Percentiles rank a stretch among this genome's conserved stretches.
phyloP scores from a whole-genome alignment of 805 yeast genomes.

The Candida yuanshanica region DNA sequence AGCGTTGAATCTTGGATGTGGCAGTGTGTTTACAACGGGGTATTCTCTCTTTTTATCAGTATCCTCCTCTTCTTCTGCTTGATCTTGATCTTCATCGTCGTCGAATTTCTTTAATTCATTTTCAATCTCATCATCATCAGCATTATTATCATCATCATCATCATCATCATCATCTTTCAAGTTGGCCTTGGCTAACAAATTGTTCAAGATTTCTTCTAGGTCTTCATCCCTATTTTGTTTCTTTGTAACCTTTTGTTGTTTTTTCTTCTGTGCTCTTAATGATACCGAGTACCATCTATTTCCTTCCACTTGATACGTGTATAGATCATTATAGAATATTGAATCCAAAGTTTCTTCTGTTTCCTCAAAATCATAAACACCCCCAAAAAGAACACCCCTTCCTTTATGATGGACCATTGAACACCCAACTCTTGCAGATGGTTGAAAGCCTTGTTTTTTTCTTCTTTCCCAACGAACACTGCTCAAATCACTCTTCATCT shows the following conservation, averaged over 20 bases:
- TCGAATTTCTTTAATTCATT: slow-evolving; percentile 43
- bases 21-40: slow-evolving; percentile 55
- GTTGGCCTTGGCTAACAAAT: slow-evolving; percentile 68
- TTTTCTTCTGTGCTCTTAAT: slow-evolving; percentile 57
- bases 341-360: slow-evolving; percentile 90
- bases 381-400: slow-evolving; percentile 90
- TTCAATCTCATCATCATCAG: slow-evolving; percentile 40
- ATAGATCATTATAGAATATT: slow-evolving; percentile 71
- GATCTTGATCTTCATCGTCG: slow-evolving; percentile 17
- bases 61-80: slow-evolving; percentile 9
- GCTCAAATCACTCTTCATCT: slow-evolving; percentile 74
- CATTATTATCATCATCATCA: too few species aligned
- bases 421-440: slow-evolving; percentile 93
- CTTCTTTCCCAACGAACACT: slow-evolving; percentile 85
- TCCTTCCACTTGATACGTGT: slow-evolving; percentile 76
- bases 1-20: slow-evolving; percentile 88
- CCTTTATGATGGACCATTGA: slow-evolving; percentile 85
- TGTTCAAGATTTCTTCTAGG: slow-evolving; percentile 73
- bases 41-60: slow-evolving; percentile 7
- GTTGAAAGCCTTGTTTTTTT: slow-evolving; percentile 83
- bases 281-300: slow-evolving; percentile 83
- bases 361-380: slow-evolving; percentile 92
- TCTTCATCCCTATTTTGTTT: slow-evolving; percentile 49
- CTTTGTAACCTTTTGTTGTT: slow-evolving; percentile 40
- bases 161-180: slow-evolving; percentile 40